Evolutionary conservation across 1,284 basidiomycete species (phyloP).

Genomic region (Pyrrhoderma lamaoense): DNA sequence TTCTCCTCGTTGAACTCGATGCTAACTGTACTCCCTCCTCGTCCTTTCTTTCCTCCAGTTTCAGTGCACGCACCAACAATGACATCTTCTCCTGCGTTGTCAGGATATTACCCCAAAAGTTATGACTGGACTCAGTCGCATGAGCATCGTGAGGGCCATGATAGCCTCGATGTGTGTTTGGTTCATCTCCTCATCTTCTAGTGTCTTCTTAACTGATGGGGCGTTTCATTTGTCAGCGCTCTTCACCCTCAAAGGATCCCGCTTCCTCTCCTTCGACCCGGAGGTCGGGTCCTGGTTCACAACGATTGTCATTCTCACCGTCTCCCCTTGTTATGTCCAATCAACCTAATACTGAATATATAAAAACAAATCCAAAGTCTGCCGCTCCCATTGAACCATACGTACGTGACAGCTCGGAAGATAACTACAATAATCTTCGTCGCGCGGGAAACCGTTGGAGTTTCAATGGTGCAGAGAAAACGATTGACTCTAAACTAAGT

Average conservation of each 20-base stretch:
- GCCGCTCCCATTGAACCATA: slow-evolving; percentile 26
- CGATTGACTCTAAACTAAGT: slow-evolving; percentile 47
- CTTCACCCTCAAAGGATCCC: slow-evolving; percentile 10
- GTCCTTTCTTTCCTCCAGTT: slow-evolving; percentile 31
- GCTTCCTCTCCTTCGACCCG: slow-evolving; percentile 6
- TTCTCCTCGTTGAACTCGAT: neutral
- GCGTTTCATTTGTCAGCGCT: slow-evolving; percentile 12
- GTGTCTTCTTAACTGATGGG: slow-evolving; percentile 3
- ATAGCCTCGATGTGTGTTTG: slow-evolving; percentile 12
- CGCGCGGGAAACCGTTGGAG: slow-evolving; percentile 45
- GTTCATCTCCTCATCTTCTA: neutral
- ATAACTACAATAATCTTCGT: slow-evolving; percentile 17
- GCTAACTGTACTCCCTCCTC: slow-evolving; percentile 14
- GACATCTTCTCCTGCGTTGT: slow-evolving; percentile 36
- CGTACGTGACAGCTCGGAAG: slow-evolving; percentile 31
- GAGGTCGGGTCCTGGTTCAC: slow-evolving; percentile 9
- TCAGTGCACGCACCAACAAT: slow-evolving; percentile 56
- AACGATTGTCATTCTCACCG: slow-evolving; percentile 14
- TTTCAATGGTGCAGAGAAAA: slow-evolving; percentile 52
- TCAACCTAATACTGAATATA: slow-evolving; percentile 13
- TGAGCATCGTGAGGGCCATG: slow-evolving; percentile 13
- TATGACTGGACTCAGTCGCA: slow-evolving; percentile 33
- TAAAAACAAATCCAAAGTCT: slow-evolving; percentile 18
- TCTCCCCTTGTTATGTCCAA: slow-evolving; percentile 15
- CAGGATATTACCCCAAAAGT: slow-evolving; percentile 35